Conservation (phyloP, 192 early-diverging fungal species). For the Linnemannia zychae region DNA sequence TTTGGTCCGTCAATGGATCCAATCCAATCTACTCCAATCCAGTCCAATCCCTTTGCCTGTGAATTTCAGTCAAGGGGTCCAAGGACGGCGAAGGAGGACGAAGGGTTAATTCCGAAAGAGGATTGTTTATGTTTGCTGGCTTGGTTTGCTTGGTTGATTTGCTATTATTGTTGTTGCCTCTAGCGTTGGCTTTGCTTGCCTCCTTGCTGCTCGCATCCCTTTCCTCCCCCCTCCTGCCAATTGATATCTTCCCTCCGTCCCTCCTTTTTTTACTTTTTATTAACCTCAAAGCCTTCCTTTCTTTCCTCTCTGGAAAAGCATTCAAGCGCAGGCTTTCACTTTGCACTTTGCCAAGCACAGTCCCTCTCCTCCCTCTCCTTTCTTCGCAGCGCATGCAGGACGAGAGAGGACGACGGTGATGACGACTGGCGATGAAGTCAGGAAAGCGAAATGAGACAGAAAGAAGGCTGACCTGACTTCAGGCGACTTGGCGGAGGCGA, state of each 20-base stretch:
- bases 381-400: background rate
- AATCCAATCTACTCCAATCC: background rate
- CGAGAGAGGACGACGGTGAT: background rate
- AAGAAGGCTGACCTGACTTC: background rate
- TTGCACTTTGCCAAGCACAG: background rate
- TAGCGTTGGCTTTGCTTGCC: no score
- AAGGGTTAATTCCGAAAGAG: background rate
- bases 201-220: no score
- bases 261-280: background rate
- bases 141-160: background rate
- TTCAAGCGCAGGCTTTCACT: background rate
- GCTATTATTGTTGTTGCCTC: no score
- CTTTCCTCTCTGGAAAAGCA: background rate
- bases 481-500: background rate
- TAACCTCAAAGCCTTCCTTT: background rate
- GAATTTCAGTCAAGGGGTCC: background rate
- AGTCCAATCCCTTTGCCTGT: background rate
- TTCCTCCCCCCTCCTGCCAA: no score
- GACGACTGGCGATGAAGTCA: background rate
- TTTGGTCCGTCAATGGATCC: background rate
- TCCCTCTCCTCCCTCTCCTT: background rate
- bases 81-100: background rate
- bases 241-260: no score
- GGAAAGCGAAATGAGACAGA: background rate
- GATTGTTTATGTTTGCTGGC: background rate